Base-by-base conservation (phyloP, 163 green algal species). In the Prototheca wickerhamii region DNA sequence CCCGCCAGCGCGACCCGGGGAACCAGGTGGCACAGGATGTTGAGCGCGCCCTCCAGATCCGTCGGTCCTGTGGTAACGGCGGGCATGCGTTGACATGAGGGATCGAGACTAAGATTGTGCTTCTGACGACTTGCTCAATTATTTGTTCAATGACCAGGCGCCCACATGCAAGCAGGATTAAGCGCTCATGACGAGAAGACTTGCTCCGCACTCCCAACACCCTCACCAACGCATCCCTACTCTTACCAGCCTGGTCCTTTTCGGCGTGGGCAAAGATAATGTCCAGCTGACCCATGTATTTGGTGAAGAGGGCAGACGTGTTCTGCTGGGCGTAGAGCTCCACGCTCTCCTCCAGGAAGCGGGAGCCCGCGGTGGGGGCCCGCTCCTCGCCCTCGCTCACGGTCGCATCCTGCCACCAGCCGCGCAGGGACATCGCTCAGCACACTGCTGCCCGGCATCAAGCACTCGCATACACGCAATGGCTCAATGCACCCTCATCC, bases 1-100 rank as follows among this genome's bases (percentile, higher is more conserved):
- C 15, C 10, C 10, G 30, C 12, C 0, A 43, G 28, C 23, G 53
- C 53, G 28, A 35, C 20, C 6, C 53, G 53, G 5, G 53, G 30
- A 3, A 60, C 30, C 53, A 60, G 53, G 53, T 60, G 53, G 29
- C 28, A 35, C 29, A 60, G 28, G 53, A 60, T 60, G 29, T 35
- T 21, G 23, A 60, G 30, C 29, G n/a, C 29, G 28, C 53, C 25
- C 53, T 60, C 53, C 23, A 60, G 20, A 60, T 60, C 20, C 7
- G 12, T n/a, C 8, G 1, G 49, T 32, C 10, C n/a, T n/a, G n/a
- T n/a, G n/a, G n/a, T n/a, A n/a, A n/a, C n/a, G n/a, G n/a, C n/a
- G n/a, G n/a, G n/a, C n/a, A n/a, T n/a, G n/a, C n/a, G n/a, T n/a
- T n/a, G n/a, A n/a, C n/a, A n/a, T n/a, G n/a, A n/a, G n/a, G n/a